Percentiles rank a stretch among this genome's conserved stretches.
phyloP scores from a whole-genome alignment of 106 monocot species.

The Platanthera guangdongensis region DNA sequence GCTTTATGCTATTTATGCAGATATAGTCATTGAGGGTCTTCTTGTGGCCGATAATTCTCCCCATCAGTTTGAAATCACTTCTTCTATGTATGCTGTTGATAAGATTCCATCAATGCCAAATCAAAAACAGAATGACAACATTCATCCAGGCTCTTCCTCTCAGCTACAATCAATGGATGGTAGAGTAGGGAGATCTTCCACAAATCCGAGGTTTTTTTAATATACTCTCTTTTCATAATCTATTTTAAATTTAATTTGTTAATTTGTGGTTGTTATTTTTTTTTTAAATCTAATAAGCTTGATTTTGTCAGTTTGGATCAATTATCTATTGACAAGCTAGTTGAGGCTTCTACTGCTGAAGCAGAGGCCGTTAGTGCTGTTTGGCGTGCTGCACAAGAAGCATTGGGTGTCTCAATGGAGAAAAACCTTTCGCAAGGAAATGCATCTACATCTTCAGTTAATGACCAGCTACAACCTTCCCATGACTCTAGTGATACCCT shows the following conservation, averaged over 20 bases:
- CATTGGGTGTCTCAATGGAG: conserved; percentile 42
- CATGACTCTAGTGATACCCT: conserved; percentile 29
- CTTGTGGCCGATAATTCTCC: conserved; percentile 87
- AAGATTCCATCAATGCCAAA: conserved; percentile 19
- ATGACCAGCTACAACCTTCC: conserved; percentile 34
- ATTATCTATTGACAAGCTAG: conserved; percentile 69
- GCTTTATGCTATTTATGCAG: conserved; percentile 34
- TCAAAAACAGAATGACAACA: conserved; percentile 17
- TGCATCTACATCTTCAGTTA: conserved; percentile 25
- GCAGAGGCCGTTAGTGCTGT: conserved; percentile 79
- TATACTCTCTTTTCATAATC: not conserved
- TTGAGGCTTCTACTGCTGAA: conserved; percentile 82
- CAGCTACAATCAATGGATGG: conserved; percentile 21
- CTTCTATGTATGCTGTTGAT: conserved; percentile 37
- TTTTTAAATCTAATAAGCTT: conserved; percentile 1
- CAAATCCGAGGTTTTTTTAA: conserved; percentile 33
- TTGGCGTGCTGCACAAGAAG: conserved; percentile 70
- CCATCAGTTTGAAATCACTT: conserved; percentile 55
- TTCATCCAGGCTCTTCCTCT: conserved; percentile 16
- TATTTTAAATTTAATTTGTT: conserved; percentile 1
- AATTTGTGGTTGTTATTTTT: not conserved
- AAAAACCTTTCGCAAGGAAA: conserved; percentile 41
- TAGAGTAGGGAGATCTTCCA: conserved; percentile 20
- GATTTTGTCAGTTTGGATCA: conserved; percentile 53
- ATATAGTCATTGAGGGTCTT: conserved; percentile 74